Evolutionary conservation across 139 green algal genomes (phyloP), one percentile per base, ranked within the genome.

Genomic region (Chlorella sp.): DNA sequence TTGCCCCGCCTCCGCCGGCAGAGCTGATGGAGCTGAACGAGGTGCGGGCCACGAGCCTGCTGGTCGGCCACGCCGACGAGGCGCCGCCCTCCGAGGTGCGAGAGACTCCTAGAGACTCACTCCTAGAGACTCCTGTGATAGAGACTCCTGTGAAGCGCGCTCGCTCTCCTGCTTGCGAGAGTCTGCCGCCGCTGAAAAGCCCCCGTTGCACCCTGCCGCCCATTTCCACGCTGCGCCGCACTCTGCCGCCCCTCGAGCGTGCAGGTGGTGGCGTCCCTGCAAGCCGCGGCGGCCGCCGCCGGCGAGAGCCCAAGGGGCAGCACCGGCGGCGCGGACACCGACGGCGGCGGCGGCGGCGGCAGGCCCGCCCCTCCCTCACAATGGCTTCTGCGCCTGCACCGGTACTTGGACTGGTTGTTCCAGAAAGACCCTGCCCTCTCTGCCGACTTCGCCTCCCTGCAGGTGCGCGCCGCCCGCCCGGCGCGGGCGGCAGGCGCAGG

Each of bases 381-480:
- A 11, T 93, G 85, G 91, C 77, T 82, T 36, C 79, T 67, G 17
- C 71, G 85, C 33, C 79, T 95, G 81, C 87, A 90, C 77, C 42
- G 77, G 7, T 97, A 97, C 87, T 81, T 97, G 60, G 74, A 92
- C 41, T 77, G 64, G 27, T 79, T 95, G 19, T 91, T 91, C 68
- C 63, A 76, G 68, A 76, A 62, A 31, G 89, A 95, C 74, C 51
- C 82, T 5, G 72, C 81, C 4, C 77, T 81, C n/a, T 83, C 64
- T 33, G 76, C 85, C 2, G 83, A 91, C 15, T 94, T 90, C 41
- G 73, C 85, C n/a, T 84, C 82, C 43, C 80, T 97, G 68, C 91
- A 92, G 83, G 88, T 84, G 50, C 29, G 53, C 2, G 23, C 25
- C 0, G 58, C 35, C 14, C 17, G 29, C 23, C 53, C 53, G 29